A percentile compares a stretch with the other conserved stretches of the same genome.
Conservation (phyloP, 768 basidiomycete species). For the Lyophyllum semitale region DNA sequence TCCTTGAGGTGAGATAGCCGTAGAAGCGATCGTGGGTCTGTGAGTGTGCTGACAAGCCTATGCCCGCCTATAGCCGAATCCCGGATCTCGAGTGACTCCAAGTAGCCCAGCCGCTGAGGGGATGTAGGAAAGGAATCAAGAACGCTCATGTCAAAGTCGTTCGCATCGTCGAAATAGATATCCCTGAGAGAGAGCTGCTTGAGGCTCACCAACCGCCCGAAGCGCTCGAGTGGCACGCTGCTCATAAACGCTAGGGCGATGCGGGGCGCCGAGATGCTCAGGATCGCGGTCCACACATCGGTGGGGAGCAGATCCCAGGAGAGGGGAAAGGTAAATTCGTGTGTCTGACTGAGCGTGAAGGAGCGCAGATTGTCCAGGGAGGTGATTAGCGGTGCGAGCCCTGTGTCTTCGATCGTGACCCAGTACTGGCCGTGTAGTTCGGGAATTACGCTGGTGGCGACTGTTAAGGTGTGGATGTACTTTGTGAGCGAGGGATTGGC, state of each 20-base stretch:
- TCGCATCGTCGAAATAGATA: not conserved
- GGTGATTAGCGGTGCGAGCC: constrained; percentile 10
- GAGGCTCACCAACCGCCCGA: constrained; percentile 2
- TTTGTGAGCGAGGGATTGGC: constrained; percentile 4
- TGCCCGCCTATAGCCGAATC: not conserved
- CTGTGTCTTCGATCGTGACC: constrained; percentile 17
- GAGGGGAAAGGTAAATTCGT: not conserved
- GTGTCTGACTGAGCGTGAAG: constrained; percentile 3
- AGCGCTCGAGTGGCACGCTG: constrained; percentile 2
- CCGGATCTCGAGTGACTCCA: not conserved
- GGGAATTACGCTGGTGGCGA: not conserved
- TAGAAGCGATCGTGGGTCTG: not conserved
- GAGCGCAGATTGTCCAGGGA: constrained; percentile 10
- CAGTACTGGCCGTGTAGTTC: constrained; percentile 12
- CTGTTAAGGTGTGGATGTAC: not conserved
- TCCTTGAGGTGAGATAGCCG: not conserved
- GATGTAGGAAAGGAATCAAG: not conserved
- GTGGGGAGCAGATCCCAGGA: constrained; percentile 1
- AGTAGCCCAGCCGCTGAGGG: not conserved
- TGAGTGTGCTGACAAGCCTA: constrained; percentile 1
- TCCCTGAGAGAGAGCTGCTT: constrained; percentile 1
- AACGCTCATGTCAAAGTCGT: not conserved
- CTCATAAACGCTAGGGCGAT: constrained; percentile 6
- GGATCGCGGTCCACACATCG: not conserved
- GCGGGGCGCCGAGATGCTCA: constrained; percentile 2